phyloP scores from a whole-genome alignment of 495 filamentous ascomycete species.

The Aspergillus biplanus region DNA sequence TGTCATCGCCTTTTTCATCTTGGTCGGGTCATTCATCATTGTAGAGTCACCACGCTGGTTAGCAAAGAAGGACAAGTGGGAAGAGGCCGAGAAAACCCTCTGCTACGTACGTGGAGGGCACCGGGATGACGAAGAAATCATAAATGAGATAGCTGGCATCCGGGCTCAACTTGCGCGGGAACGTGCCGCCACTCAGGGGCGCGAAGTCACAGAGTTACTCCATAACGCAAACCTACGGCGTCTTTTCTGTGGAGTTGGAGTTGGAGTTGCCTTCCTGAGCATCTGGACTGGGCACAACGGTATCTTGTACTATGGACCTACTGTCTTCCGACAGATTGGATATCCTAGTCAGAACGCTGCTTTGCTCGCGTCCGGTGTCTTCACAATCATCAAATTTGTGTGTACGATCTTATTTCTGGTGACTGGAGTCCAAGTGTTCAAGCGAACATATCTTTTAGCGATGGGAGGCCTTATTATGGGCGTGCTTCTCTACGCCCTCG shows the following conservation, averaged over 20 bases:
- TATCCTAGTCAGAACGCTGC: constrained; percentile 44
- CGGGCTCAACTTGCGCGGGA: constrained; percentile 52
- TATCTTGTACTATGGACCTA: constrained; percentile 55
- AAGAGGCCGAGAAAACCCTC: constrained; percentile 48
- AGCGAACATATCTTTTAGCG: constrained; percentile 67
- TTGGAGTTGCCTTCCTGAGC: constrained; percentile 55
- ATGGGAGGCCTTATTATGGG: constrained; percentile 71
- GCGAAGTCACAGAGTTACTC: constrained; percentile 50
- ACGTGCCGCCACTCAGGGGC: constrained; percentile 37
- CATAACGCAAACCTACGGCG: constrained; percentile 43
- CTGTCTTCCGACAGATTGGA: constrained; percentile 55
- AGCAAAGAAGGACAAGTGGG: constrained; percentile 45
- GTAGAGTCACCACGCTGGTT: constrained; percentile 62
- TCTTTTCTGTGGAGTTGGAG: constrained; percentile 47
- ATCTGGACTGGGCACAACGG: constrained; percentile 56
- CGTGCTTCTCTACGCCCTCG: constrained; percentile 75
- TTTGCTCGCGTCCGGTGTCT: constrained; percentile 56
- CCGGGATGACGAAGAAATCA: constrained; percentile 38
- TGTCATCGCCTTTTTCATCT: constrained; percentile 52
- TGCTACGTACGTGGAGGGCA: constrained; percentile 47
- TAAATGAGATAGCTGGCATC: constrained; percentile 69
- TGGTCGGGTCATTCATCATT: constrained; percentile 53
- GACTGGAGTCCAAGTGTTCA: constrained; percentile 70
- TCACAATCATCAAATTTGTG: constrained; percentile 56
- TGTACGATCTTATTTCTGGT: constrained; percentile 64